phyloP scores from a whole-genome alignment of 345 rosid genomes.

The Boechera stricta region DNA sequence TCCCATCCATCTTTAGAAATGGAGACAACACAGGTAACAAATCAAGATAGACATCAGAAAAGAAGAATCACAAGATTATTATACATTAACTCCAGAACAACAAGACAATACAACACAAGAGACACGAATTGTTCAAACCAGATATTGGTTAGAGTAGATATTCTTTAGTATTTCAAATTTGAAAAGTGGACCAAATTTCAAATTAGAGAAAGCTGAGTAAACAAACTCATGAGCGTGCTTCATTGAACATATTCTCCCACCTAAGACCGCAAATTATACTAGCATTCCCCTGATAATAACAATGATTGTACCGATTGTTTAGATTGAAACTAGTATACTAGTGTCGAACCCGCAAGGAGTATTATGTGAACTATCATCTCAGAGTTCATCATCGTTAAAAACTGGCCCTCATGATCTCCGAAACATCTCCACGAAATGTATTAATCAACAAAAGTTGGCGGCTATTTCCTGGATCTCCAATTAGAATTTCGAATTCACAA shows the following conservation, averaged over 20 bases:
- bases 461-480: slow-evolving; percentile 5
- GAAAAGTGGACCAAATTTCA: too few species aligned
- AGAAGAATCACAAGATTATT: not conserved
- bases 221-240: too few species aligned
- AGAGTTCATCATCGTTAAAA: slow-evolving; percentile 8
- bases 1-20: slow-evolving; percentile 87
- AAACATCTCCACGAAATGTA: too few species aligned
- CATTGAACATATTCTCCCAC: too few species aligned
- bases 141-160: not conserved
- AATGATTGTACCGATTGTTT: not conserved
- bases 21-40: not conserved
- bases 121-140: not conserved
- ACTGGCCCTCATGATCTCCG: not conserved
- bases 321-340: not conserved
- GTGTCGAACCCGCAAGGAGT: too few species aligned
- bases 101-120: too few species aligned
- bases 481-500: not conserved
- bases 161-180: too few species aligned
- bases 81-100: too few species aligned
- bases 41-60: not conserved
- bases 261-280: slow-evolving; percentile 11
- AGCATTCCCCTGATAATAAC: slow-evolving; percentile 40
- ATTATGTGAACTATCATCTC: not conserved
- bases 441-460: not conserved
- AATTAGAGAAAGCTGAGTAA: not conserved